These are phyloP conservation scores for Aureobasidium sp. DNA, from an alignment of 2,329 filamentous ascomycete genomes.

Conservation along the genomic window DNA sequence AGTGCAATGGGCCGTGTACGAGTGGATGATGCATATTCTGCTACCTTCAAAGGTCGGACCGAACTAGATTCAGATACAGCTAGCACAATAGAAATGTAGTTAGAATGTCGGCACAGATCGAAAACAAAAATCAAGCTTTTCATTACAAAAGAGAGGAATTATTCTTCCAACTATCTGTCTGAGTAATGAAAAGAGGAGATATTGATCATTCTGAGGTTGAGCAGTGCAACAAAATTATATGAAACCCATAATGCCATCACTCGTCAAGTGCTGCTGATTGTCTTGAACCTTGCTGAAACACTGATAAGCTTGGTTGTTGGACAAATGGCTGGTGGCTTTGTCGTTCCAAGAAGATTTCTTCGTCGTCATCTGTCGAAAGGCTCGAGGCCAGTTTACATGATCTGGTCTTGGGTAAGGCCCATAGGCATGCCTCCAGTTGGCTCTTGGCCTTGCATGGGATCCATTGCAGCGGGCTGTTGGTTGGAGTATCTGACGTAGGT, in stretches of 20 bases:
- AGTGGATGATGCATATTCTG: slow-evolving; percentile 20
- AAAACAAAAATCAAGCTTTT: slow-evolving; percentile 3
- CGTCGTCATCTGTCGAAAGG: neutral
- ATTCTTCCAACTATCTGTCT: neutral
- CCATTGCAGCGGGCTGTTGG: slow-evolving; percentile 41
- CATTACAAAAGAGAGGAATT: slow-evolving; percentile 1
- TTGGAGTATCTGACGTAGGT: slow-evolving; percentile 91
- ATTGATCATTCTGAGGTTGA: slow-evolving; percentile 9
- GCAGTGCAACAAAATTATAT: slow-evolving; percentile 7
- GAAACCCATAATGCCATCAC: slow-evolving; percentile 19
- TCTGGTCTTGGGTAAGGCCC: slow-evolving; percentile 91
- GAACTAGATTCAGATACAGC: neutral
- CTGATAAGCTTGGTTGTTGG: slow-evolving; percentile 3
- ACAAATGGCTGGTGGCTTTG: neutral
- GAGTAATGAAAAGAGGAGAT: neutral
- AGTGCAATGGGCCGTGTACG: slow-evolving; percentile 69
- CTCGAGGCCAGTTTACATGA: slow-evolving; percentile 59
- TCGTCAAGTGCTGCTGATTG: slow-evolving; percentile 1
- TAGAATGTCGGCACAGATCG: neutral
- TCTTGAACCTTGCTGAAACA: slow-evolving; percentile 1
- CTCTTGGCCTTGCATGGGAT: slow-evolving; percentile 78
- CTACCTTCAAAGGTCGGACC: neutral
- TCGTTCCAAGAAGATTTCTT: neutral
- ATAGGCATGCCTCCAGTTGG: slow-evolving; percentile 40
- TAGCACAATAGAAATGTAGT: neutral